Evolutionary conservation across 371 early-diverging fungal species (phyloP).

Genomic region (Rhizopus arrhizus): DNA sequence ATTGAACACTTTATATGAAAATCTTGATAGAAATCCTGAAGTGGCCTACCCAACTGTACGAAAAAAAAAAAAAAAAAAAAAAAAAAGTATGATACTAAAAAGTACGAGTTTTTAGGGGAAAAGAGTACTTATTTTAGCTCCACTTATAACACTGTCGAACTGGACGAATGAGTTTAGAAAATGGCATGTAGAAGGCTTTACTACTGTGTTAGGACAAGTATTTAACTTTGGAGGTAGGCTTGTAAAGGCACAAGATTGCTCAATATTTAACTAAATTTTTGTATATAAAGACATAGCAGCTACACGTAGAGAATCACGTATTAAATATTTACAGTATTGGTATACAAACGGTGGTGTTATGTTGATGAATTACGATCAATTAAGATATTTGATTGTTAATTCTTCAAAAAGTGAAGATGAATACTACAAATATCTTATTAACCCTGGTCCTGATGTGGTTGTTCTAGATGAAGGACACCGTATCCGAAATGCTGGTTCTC

Average conservation of each 20-base stretch:
- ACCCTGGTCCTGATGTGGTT: constrained; percentile 70
- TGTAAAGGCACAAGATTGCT: background rate
- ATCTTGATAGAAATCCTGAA: constrained; percentile 37
- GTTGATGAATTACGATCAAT: constrained; percentile 66
- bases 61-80: constrained; percentile 34
- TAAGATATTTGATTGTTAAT: constrained; percentile 44
- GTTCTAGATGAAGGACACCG: constrained; percentile 88
- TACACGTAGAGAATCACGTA: constrained; percentile 2
- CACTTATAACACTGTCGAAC: constrained; percentile 72
- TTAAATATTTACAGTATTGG: constrained; percentile 54
- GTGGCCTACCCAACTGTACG: constrained; percentile 40
- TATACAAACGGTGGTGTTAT: constrained; percentile 63
- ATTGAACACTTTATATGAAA: constrained; percentile 63
- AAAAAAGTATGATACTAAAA: background rate
- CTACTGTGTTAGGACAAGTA: constrained; percentile 29
- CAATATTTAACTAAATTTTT: background rate
- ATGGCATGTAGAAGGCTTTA: constrained; percentile 57
- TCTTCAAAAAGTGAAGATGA: constrained; percentile 10
- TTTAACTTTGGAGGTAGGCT: constrained; percentile 34
- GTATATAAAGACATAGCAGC: background rate
- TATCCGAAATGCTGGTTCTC: constrained; percentile 69
- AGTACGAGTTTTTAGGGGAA: constrained; percentile 40
- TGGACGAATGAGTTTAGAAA: constrained; percentile 77
- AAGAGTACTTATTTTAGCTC: constrained; percentile 80
- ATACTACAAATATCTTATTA: constrained; percentile 40